Base-by-base conservation (phyloP, 305 asterid genomes). In the Vinca major region DNA sequence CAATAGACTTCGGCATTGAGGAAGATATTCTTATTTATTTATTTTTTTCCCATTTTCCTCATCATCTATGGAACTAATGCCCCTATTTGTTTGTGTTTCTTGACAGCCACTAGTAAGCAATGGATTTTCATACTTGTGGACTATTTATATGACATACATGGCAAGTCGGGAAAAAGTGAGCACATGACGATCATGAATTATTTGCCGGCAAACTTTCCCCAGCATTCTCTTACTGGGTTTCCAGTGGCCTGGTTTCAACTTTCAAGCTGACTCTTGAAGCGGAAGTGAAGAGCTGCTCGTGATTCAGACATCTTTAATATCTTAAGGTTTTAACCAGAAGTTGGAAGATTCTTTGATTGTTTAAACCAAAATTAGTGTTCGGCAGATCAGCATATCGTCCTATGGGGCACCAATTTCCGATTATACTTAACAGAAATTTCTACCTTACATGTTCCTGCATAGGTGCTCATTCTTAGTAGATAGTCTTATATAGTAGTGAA, bases 101-200 rank as follows among this genome's bases (percentile, higher is more conserved):
- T 78, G 65, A 73, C 96, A 90, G 98, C 98, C 98, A 17, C 78
- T 92, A 2, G 96, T 84, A 69, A 78, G 84, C 85, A 90, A 92
- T 79, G 81, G 86, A 33, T 92, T 87, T 79, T 81, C 98, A 0
- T 92, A 80, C 65, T 41, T 90, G 52, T 90, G 97, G 98, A 90
- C 89, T 12, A 77, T 92, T 68, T 92, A 92, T 80, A 65, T 92
- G 73, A 88, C 98, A 16, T 87, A 90, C 66, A 85, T 87, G 88
- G 98, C 97, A 53, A 82, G 81, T 83, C 80, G 78, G 60, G 86
- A 71, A 20, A 92, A 83, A 81, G 95, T 74, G 14, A 68, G 64
- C 20, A 10, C 80, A 12, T 54, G 62, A 63, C 77, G 82, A 78
- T 68, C 1, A 21, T 63, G 36, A 40, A 47, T 41, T 51, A 21